Conservation (phyloP, 2,329 filamentous ascomycete species). For the Fusarium citri region DNA sequence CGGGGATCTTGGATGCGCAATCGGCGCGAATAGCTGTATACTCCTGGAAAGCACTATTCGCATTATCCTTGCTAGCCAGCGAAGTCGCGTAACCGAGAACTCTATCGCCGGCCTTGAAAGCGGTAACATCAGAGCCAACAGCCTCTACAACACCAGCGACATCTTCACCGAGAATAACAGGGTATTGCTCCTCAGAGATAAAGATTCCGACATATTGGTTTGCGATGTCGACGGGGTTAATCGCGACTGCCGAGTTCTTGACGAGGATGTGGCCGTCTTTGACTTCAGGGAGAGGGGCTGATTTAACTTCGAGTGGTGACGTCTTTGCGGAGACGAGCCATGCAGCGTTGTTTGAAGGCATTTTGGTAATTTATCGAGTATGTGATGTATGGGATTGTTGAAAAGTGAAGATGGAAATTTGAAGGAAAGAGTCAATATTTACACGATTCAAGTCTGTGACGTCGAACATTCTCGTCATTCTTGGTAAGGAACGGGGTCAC, state of each 20-base stretch:
- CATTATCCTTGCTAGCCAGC: slow-evolving; percentile 46
- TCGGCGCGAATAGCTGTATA: slow-evolving; percentile 30
- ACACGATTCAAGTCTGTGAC: background rate
- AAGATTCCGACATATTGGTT: slow-evolving; percentile 39
- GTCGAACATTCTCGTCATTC: background rate
- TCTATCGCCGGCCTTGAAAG: slow-evolving; percentile 40
- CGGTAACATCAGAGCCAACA: slow-evolving; percentile 42
- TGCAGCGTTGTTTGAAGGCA: slow-evolving; percentile 28
- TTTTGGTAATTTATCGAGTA: background rate
- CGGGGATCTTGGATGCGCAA: slow-evolving; percentile 35
- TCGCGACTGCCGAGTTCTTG: slow-evolving; percentile 48
- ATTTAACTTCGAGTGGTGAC: slow-evolving; percentile 28
- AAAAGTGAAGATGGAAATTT: background rate
- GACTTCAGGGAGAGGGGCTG: slow-evolving; percentile 22
- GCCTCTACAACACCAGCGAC: slow-evolving; percentile 50
- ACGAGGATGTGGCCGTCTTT: slow-evolving; percentile 39
- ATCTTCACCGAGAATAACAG: slow-evolving; percentile 47
- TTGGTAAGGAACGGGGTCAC: background rate
- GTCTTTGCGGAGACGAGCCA: slow-evolving; percentile 24
- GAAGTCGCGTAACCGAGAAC: slow-evolving; percentile 46
- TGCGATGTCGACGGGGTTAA: slow-evolving; percentile 48
- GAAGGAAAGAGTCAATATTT: background rate
- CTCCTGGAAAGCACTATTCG: slow-evolving; percentile 31
- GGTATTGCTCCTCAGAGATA: slow-evolving; percentile 14
- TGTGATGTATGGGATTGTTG: rapidly evolving